Conservation (phyloP, 495 filamentous ascomycete species). For the Geoglossum glabrum region DNA sequence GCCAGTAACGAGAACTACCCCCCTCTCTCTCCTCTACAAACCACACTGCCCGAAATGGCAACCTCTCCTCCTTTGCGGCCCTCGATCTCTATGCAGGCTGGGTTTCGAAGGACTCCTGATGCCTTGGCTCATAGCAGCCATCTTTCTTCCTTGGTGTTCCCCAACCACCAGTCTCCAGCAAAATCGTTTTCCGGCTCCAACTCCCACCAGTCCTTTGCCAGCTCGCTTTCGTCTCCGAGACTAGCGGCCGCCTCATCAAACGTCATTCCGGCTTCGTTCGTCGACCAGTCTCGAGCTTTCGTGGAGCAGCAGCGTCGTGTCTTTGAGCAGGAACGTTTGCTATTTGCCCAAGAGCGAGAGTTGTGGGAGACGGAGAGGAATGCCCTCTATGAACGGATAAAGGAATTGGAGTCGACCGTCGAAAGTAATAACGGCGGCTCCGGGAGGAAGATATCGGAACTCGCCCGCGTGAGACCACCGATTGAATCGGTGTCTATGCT, state of each 20-base stretch:
- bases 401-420: not conserved
- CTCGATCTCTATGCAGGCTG: not conserved
- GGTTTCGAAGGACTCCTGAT: not conserved
- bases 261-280: not conserved
- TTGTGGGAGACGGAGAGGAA: conserved; percentile 4
- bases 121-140: not conserved
- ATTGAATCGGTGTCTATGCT: not conserved
- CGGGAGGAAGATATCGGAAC: not conserved
- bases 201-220: not conserved
- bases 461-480: not conserved
- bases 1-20: not conserved
- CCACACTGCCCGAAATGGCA: not conserved
- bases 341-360: conserved; percentile 3
- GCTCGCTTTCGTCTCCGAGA: not conserved
- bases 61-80: not conserved
- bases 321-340: conserved; percentile 3
- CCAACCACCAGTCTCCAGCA: not conserved
- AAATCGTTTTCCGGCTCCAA: not conserved
- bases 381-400: conserved; percentile 1
- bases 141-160: not conserved
- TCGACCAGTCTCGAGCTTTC: conserved; percentile 5
- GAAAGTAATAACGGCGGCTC: not conserved
- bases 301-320: conserved; percentile 2
- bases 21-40: not conserved
- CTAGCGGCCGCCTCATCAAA: not conserved